Conservation (phyloP, 257 asterid genomes). For the Solanum ossicruentum region DNA sequence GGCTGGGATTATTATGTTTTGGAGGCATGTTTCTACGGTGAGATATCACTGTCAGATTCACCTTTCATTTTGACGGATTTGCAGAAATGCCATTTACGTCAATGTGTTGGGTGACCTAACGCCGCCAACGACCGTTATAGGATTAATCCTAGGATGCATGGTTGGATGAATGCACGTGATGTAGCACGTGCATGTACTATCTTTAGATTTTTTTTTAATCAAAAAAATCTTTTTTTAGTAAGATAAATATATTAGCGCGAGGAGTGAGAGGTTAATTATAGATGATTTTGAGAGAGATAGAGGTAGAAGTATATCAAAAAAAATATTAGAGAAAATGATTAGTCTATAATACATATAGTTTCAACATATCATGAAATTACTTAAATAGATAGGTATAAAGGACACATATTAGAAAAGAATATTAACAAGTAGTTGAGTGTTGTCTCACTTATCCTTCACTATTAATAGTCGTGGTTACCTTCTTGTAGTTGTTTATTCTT, state of each 20-base stretch:
- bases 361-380: rapidly evolving
- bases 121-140: not conserved
- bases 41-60: not conserved
- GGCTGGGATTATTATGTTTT: constrained; percentile 1
- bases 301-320: not conserved
- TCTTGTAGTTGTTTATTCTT: not conserved
- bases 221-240: not conserved
- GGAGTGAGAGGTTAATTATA: rapidly evolving
- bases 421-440: not conserved
- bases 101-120: constrained; percentile 21
- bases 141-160: not conserved
- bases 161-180: constrained; percentile 15
- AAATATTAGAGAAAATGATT: no score
- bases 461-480: not conserved
- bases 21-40: constrained; percentile 16
- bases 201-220: not conserved
- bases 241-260: not conserved
- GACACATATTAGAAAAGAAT: not conserved
- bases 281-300: not conserved
- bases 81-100: constrained; percentile 19
- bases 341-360: no score
- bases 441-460: not conserved
- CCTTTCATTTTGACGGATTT: constrained; percentile 1
- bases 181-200: constrained; percentile 6
- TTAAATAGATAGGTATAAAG: not conserved